Base-by-base conservation (phyloP, 768 basidiomycete species). In the Calocera cornea region DNA sequence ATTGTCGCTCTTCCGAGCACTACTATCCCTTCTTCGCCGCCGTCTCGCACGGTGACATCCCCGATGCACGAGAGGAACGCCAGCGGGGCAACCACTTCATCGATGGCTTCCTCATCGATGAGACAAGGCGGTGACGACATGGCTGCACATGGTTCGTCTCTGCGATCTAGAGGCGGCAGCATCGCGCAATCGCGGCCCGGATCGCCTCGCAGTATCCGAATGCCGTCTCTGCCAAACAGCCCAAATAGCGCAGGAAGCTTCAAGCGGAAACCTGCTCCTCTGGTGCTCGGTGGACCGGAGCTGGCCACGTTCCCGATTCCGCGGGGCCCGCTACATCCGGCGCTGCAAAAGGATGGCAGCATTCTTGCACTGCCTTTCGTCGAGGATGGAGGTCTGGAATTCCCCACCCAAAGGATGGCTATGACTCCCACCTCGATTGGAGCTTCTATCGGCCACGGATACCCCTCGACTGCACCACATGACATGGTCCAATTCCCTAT, bases 311-410 rank as follows among this genome's bases (percentile, higher is more conserved):
- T 5, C 31, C 54, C 54, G 14, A 29, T 60, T 2, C 54, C 54
- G 2, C 54, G 54, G 7, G 54, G 54, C 2, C 54, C 54, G 8
- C 31, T 60, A 19, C 54, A 60, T 60, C 54, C 54, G 2, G 54
- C 54, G 5, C 19, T 60, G 54, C 54, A 60, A 60, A 60, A 60
- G 19, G 54, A 60, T 60, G 54, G 27, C 54, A 47, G 44, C 44
- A 24, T 47, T 19, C 44, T 47, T 19, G 44, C 44, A 19, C 27
- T 16, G 2, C 54, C 54, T 60, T 2, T 19, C 5, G 5, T 3
- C 14, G 54, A 60, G 2, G 54, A 60, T 7, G 54, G 54, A 11
- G 2, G 14, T 5, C 2, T 60, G 16, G 54, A 60, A 5, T 27
- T 60, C 27, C 54, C 54, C 14, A 60, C 27, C 31, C 54, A 60